Percentiles rank a stretch among this genome's conserved stretches.
Conservation (phyloP, 352 stramenopile genomes). For the Pythium brachiatum region DNA sequence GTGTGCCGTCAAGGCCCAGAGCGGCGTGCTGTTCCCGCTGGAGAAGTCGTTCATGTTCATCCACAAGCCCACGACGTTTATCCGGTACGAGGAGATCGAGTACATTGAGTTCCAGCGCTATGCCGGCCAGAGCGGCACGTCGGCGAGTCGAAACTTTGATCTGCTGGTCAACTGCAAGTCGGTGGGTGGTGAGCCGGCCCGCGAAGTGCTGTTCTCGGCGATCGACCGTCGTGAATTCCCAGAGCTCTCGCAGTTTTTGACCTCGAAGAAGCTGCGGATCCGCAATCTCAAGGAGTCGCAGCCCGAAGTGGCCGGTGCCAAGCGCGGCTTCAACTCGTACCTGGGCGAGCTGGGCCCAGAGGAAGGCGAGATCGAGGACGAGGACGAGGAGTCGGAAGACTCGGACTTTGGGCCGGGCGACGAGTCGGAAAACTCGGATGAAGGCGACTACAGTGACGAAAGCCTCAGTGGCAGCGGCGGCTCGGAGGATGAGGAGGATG, state of each 20-base stretch:
- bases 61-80: conserved; percentile 98
- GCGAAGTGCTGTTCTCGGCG: conserved; percentile 94
- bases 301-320: conserved; percentile 47
- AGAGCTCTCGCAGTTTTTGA: conserved; percentile 94
- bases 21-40: conserved; percentile 96
- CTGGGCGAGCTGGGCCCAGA: conserved; percentile 66
- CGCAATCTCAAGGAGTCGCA: conserved; percentile 91
- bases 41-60: conserved; percentile 99
- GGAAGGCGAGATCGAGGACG: conserved; percentile 90
- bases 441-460: conserved; percentile 84
- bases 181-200: conserved; percentile 72
- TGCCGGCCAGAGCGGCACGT: conserved; percentile 82
- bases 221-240: conserved; percentile 96
- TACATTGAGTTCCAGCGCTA: conserved; percentile 98
- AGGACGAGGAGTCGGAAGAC: conserved; percentile 89
- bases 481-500: conserved; percentile 69
- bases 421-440: conserved; percentile 40
- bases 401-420: conserved; percentile 91
- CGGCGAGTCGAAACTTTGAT: conserved; percentile 95
- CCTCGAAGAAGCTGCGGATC: conserved; percentile 93
- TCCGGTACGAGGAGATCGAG: conserved; percentile 98
- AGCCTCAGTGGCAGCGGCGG: conserved; percentile 54
- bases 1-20: conserved; percentile 93
- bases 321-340: conserved; percentile 81
- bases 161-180: conserved; percentile 91